phyloP scores from a whole-genome alignment of 2,329 filamentous ascomycete species.

The Talaromyces sp. region DNA sequence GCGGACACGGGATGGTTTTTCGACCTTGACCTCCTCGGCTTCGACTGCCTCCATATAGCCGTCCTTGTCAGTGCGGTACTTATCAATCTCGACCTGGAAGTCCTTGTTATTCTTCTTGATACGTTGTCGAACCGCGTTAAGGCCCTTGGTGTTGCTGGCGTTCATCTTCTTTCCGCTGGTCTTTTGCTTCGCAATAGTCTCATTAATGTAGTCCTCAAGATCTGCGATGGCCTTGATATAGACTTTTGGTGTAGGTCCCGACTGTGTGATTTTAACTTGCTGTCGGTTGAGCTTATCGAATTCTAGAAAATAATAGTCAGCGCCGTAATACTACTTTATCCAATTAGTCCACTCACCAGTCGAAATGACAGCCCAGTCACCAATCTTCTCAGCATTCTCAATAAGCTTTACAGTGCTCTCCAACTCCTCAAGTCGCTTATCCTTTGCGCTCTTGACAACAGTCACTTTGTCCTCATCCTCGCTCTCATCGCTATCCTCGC shows the following conservation, averaged over 20 bases:
- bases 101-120: constrained; percentile 99
- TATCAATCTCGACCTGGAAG: constrained; percentile 79
- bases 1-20: constrained; percentile 51
- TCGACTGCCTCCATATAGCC: constrained; percentile 82
- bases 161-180: constrained; percentile 98
- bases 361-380: constrained; percentile 92
- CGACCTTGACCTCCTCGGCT: constrained; percentile 55
- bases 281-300: constrained; percentile 93
- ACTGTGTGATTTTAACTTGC: constrained; percentile 71
- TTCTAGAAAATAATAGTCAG: constrained; percentile 51
- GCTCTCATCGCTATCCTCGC: constrained; percentile 69
- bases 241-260: constrained; percentile 77
- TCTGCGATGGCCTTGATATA: constrained; percentile 94
- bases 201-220: constrained; percentile 89
- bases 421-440: constrained; percentile 93
- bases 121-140: constrained; percentile 96
- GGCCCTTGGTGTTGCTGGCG: constrained; percentile 84
- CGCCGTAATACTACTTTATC: neutral
- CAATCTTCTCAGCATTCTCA: constrained; percentile 96
- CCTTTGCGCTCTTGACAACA: constrained; percentile 94
- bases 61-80: constrained; percentile 80
- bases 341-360: constrained; percentile 59
- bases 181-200: constrained; percentile 93
- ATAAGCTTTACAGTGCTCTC: constrained; percentile 86
- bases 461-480: constrained; percentile 83